Evolutionary conservation across 441 rosid genomes (phyloP), one percentile per base, ranked within the genome.

Genomic region (Adansonia gregorii): DNA sequence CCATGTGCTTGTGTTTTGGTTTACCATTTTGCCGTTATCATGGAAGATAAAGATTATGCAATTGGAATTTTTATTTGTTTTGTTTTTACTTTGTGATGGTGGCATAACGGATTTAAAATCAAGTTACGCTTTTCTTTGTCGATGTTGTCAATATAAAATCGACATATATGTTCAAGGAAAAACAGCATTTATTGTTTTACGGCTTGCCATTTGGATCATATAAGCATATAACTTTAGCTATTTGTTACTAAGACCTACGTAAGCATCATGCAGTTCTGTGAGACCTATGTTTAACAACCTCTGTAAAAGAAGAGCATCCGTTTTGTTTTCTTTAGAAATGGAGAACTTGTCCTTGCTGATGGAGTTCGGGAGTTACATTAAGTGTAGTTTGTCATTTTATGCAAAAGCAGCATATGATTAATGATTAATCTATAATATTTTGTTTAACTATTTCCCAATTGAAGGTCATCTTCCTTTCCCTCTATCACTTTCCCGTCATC

Each of bases 391-490:
- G 8, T 12, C 73, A 43, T 48, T 69, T 51, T 49, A 69, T 51
- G 45, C 60, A 27, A 70, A 24, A 51, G 11, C 22, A 5, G 45
- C 20, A 69, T 49, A 51, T 15, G 11, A 15, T 8, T 3, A 20
- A 48, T 48, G 19, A 12, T 22, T 68, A 68, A 12, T 45, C 39
- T 48, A 20, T 67, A 11, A 45, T 45, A 10, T 22, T 22, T 22
- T 65, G 22, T 48, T 22, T 12, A 11, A 7, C 8, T 20, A 6
- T 68, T 68, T 68, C 6, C 14, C 17, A 68, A 68, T 46, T 48
- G 17, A 68, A 68, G n/a, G 73, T 48, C 31, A 22, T 68, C 73
- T 68, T 20, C 73, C 39, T 22, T 22, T 41, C n/a, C 7, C n/a
- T 60, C 66, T 22, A 11, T 59, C 14, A 10, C 17, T 12, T 2